These are phyloP conservation scores for Polygonum aviculare DNA, from an alignment of 148 eudicot species.

Conservation along the genomic window DNA sequence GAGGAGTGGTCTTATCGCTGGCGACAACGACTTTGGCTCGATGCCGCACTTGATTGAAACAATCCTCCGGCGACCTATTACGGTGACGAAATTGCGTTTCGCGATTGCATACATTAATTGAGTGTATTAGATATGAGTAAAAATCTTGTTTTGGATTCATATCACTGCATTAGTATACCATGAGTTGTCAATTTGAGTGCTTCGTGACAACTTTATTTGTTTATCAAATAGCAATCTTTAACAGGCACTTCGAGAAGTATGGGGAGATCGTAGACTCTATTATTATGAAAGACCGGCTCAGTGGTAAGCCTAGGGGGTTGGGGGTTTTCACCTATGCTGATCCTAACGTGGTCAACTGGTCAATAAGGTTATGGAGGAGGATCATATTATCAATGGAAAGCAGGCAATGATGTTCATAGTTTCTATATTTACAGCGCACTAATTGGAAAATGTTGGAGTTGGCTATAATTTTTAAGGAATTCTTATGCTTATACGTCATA, in stretches of 20 bases:
- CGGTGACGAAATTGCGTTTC: neutral
- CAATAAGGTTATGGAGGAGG: slow-evolving; percentile 64
- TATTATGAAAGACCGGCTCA: slow-evolving; percentile 59
- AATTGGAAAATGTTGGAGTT: neutral
- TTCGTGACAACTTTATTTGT: neutral
- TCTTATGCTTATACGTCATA: neutral
- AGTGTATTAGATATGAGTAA: neutral
- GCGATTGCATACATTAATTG: neutral
- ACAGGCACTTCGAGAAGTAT: slow-evolving; percentile 60
- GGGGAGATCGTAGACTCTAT: slow-evolving; percentile 72
- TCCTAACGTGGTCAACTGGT: slow-evolving; percentile 47
- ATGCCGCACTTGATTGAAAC: no score
- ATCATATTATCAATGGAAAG: slow-evolving; percentile 65
- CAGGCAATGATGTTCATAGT: slow-evolving; percentile 24
- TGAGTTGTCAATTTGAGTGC: neutral
- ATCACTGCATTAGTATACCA: neutral
- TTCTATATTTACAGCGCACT: neutral
- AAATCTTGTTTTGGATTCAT: neutral
- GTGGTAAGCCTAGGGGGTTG: no score
- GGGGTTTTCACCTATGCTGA: slow-evolving; percentile 78
- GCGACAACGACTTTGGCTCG: no score
- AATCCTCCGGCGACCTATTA: no score
- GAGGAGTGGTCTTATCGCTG: no score
- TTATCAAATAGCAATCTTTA: slow-evolving; percentile 35
- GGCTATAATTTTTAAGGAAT: neutral